Evolutionary conservation across 805 yeast genomes (phyloP).

Genomic region (Yarrowia alimentaria): DNA sequence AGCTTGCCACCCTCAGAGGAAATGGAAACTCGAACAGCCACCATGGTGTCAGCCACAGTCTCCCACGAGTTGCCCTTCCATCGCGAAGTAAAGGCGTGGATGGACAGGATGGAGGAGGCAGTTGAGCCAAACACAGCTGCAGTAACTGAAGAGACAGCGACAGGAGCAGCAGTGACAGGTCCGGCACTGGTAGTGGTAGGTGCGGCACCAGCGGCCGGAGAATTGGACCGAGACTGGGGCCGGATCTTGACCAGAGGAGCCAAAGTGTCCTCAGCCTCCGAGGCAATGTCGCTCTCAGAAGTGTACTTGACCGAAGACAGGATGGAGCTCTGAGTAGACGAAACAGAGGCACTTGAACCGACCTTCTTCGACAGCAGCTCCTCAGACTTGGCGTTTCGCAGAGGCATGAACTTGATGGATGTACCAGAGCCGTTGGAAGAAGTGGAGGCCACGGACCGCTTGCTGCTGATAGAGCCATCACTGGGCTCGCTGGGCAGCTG

Average conservation of each 20-base stretch:
- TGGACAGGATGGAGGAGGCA: constrained; percentile 7
- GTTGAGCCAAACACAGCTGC: constrained; percentile 2
- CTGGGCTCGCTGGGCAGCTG: constrained; percentile 13
- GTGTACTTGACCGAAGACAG: background rate
- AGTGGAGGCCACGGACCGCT: constrained; percentile 5
- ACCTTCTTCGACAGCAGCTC: constrained; percentile 21
- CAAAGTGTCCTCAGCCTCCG: constrained; percentile 12
- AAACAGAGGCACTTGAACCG: background rate
- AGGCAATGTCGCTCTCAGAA: too few relatives aligned
- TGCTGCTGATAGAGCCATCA: constrained; percentile 9
- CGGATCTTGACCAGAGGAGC: constrained; percentile 21
- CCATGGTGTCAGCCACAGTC: constrained; percentile 5
- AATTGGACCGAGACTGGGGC: constrained; percentile 9
- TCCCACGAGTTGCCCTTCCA: constrained; percentile 27
- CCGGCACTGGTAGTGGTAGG: background rate
- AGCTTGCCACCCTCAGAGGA: constrained; percentile 16
- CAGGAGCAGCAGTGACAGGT: too few relatives aligned
- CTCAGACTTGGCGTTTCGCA: constrained; percentile 23
- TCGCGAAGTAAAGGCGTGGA: constrained; percentile 13
- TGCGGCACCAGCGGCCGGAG: constrained; percentile 1
- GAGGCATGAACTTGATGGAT: constrained; percentile 18
- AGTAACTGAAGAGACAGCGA: too few relatives aligned
- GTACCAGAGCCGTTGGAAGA: constrained; percentile 1
- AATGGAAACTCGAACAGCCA: background rate
- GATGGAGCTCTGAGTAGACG: background rate